phyloP scores from a whole-genome alignment of 2,329 filamentous ascomycete species.

The Trichoderma hamatum region DNA sequence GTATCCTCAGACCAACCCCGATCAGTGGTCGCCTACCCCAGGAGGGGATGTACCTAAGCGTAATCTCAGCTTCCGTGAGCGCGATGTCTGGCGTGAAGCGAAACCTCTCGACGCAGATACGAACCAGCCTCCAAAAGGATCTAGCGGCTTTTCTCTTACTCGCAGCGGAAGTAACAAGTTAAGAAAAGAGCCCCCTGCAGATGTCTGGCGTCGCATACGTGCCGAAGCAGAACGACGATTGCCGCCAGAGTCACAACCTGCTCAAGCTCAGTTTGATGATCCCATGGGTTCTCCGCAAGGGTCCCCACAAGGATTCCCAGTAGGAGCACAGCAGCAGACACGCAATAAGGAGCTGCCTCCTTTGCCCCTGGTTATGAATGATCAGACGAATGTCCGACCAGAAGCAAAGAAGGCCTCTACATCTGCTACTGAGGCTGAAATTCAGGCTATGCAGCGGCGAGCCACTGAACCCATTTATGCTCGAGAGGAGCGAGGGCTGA shows the following conservation, averaged over 20 bases:
- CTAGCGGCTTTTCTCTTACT: constrained; percentile 45
- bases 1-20: constrained; percentile 3
- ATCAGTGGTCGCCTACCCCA: constrained; percentile 31
- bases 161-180: constrained; percentile 62
- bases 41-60: constrained; percentile 51
- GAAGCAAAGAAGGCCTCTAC: neutral
- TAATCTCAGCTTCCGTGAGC: constrained; percentile 64
- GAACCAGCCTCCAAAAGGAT: constrained; percentile 34
- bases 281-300: constrained; percentile 1
- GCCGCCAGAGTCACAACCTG: constrained; percentile 24
- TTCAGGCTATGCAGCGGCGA: constrained; percentile 35
- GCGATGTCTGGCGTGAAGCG: constrained; percentile 51
- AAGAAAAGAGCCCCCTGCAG: constrained; percentile 59
- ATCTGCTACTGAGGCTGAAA: constrained; percentile 15
- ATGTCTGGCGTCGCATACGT: constrained; percentile 50
- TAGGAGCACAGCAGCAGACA: constrained; percentile 22
- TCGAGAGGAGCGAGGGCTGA: constrained; percentile 33
- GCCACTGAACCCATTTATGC: constrained; percentile 38
- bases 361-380: constrained; percentile 28
- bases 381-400: neutral
- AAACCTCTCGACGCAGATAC: constrained; percentile 38
- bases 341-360: constrained; percentile 42
- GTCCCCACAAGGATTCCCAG: neutral
- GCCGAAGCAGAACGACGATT: constrained; percentile 47
- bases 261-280: neutral